These are phyloP conservation scores for Blastobotrys raffinosifermentans DNA, from an alignment of 1,139 yeast genomes.

Conservation along the genomic window DNA sequence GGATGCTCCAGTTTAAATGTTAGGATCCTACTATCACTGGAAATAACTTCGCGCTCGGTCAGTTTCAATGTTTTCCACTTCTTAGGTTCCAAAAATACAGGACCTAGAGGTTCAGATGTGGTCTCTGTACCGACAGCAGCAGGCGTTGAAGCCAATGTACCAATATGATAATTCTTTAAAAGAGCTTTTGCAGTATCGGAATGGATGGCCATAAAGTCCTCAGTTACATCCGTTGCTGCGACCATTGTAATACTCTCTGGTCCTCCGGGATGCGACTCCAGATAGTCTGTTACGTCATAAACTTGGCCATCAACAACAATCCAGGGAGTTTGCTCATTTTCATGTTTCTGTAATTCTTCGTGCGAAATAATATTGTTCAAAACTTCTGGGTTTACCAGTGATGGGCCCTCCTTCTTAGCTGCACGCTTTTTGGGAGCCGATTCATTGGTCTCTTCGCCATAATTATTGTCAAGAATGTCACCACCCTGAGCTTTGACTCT, in stretches of 20 bases:
- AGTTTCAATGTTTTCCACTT: conserved; percentile 18
- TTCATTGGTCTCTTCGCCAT: conserved; percentile 28
- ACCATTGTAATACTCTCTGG: conserved; percentile 47
- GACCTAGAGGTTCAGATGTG: conserved; percentile 7
- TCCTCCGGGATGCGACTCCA: conserved; percentile 57
- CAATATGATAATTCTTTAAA: conserved; percentile 18
- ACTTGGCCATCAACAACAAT: conserved; percentile 54
- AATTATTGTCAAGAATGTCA: conserved; percentile 26
- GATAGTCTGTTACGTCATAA: conserved; percentile 46
- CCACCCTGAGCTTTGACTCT: conserved; percentile 33
- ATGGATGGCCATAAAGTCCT: conserved; percentile 38
- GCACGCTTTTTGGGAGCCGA: conserved; percentile 1
- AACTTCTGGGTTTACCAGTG: conserved; percentile 15
- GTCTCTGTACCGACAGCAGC: conserved; percentile 6
- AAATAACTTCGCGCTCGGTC: conserved; percentile 8
- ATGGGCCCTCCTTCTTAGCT: conserved; percentile 11
- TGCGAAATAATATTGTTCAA: conserved; percentile 25
- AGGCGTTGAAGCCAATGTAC: conserved; percentile 10
- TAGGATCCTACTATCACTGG: conserved; percentile 26
- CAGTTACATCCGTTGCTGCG: conserved; percentile 60
- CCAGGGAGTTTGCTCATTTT: conserved; percentile 49
- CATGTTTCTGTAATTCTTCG: conserved; percentile 48
- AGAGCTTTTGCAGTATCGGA: conserved; percentile 26
- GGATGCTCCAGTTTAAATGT: conserved; percentile 26
- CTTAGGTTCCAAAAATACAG: conserved; percentile 17